These are phyloP conservation scores for Apiospora kogelbergensis DNA, from an alignment of 2,329 filamentous ascomycete genomes.

Conservation along the genomic window DNA sequence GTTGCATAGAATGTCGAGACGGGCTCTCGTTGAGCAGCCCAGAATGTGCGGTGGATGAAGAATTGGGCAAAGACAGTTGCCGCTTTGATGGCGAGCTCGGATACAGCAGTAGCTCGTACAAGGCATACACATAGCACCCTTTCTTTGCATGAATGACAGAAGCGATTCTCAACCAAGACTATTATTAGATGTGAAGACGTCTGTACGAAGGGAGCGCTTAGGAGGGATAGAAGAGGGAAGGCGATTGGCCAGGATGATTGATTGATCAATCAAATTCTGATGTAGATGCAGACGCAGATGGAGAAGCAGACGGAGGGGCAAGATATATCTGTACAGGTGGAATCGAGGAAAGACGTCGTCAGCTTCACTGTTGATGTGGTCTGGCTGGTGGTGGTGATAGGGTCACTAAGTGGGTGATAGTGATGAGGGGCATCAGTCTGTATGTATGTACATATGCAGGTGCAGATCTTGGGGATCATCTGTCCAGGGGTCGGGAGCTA, in stretches of 20 bases:
- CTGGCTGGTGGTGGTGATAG: not conserved
- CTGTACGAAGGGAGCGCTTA: not conserved
- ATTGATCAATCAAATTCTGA: not conserved
- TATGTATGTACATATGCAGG: not conserved
- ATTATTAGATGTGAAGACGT: conserved; percentile 1
- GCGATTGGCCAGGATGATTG: not conserved
- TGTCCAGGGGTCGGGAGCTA: not conserved
- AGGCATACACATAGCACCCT: not conserved
- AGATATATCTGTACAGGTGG: not conserved
- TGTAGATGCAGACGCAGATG: not conserved
- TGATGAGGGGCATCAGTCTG: not conserved
- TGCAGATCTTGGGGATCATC: not conserved
- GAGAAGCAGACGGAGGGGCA: not conserved
- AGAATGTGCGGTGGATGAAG: not conserved
- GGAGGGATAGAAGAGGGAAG: not conserved
- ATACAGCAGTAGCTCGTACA: not conserved
- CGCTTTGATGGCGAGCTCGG: not conserved
- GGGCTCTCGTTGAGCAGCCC: not conserved
- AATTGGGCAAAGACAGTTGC: not conserved
- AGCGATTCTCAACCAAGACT: not conserved
- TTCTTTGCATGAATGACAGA: not conserved
- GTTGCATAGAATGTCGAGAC: not conserved
- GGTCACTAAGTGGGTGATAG: not conserved
- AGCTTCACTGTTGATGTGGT: not conserved
- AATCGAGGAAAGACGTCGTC: not conserved